phyloP scores from a whole-genome alignment of 768 basidiomycete genomes.

The Scleroderma bovista region DNA sequence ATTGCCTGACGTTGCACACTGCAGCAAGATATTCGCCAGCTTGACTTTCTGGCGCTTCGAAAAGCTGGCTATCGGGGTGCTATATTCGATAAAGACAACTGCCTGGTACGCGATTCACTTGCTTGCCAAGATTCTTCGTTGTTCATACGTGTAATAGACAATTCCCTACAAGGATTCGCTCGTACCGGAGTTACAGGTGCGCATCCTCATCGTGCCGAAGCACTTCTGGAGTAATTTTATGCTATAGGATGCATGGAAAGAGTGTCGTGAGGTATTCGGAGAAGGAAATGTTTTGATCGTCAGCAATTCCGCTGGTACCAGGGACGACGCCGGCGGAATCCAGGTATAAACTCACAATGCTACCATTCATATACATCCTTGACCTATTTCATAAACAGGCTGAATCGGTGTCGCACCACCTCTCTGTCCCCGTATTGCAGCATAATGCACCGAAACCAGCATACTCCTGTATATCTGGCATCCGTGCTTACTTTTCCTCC shows the following conservation, averaged over 20 bases:
- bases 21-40: constrained; percentile 78
- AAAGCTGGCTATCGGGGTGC: constrained; percentile 81
- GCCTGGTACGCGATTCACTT: constrained; percentile 53
- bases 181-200: constrained; percentile 69
- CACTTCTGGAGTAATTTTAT: not conserved
- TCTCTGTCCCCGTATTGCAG: constrained; percentile 76
- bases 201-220: constrained; percentile 10
- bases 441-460: constrained; percentile 78
- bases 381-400: constrained; percentile 36
- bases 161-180: constrained; percentile 70
- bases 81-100: constrained; percentile 98
- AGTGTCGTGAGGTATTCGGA: constrained; percentile 69
- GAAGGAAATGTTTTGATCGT: constrained; percentile 81
- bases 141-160: constrained; percentile 46
- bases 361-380: constrained; percentile 24
- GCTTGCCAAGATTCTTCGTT: not conserved
- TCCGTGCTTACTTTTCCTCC: constrained; percentile 70
- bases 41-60: constrained; percentile 70
- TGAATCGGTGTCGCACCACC: constrained; percentile 75
- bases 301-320: constrained; percentile 90
- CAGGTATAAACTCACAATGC: constrained; percentile 44
- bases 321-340: constrained; percentile 67
- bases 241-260: constrained; percentile 67
- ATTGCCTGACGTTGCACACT: constrained; percentile 10
- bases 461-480: constrained; percentile 64